A percentile compares a stretch with the other conserved stretches of the same genome.
These are phyloP conservation scores for Fomitopsis schrenkii DNA, from an alignment of 1,284 basidiomycete genomes.

Conservation along the genomic window DNA sequence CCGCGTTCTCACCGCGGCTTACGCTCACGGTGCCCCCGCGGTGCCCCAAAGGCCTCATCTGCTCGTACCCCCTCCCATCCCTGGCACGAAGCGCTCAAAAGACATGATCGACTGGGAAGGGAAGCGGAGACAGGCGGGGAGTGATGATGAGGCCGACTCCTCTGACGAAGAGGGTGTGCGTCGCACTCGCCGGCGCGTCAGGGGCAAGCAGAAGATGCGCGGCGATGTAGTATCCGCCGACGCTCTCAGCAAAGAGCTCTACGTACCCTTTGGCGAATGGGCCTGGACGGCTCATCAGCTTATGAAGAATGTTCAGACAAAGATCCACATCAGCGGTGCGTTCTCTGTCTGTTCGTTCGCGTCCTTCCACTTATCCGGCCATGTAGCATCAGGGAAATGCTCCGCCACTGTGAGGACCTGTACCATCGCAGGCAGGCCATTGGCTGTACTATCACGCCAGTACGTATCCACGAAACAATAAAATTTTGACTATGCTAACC, in stretches of 20 bases:
- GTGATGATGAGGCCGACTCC: background rate
- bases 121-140: background rate
- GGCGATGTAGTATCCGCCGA: background rate
- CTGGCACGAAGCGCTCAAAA: background rate
- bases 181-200: background rate
- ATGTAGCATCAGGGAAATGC: slow-evolving; percentile 37
- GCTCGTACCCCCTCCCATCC: background rate
- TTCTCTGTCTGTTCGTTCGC: background rate
- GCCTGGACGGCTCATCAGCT: background rate
- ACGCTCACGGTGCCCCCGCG: background rate
- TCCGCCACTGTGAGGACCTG: slow-evolving; percentile 32
- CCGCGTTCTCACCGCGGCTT: background rate
- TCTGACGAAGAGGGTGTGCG: background rate
- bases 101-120: background rate
- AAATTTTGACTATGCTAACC: background rate
- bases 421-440: slow-evolving; percentile 15
- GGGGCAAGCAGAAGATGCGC: background rate
- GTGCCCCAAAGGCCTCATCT: background rate
- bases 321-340: slow-evolving; percentile 10
- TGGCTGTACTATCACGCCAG: slow-evolving; percentile 36
- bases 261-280: slow-evolving; percentile 2
- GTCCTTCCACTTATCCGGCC: background rate
- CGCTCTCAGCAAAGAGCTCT: background rate
- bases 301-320: background rate
- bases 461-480: slow-evolving; percentile 42